phyloP scores from a whole-genome alignment of 345 rosid genomes.

The Lenwebbia sp. region DNA sequence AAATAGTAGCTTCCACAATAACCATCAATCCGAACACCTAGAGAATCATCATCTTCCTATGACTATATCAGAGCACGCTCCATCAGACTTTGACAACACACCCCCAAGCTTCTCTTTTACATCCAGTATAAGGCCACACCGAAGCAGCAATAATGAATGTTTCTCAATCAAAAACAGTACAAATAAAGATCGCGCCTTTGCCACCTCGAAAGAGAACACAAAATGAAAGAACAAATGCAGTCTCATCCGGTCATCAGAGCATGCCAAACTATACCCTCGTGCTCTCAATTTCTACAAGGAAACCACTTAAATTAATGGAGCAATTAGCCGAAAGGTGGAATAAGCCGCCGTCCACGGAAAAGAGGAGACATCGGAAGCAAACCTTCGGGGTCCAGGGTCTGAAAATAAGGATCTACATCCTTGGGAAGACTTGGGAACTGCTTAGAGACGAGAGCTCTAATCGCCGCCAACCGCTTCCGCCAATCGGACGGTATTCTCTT shows the following conservation, averaged over 20 bases:
- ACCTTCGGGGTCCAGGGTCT: conserved; percentile 79
- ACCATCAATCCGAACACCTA: background rate
- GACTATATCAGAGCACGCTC: background rate
- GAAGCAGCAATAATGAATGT: background rate
- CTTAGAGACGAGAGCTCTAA: conserved; percentile 59
- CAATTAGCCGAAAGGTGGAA: accelerated
- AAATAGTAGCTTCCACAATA: background rate
- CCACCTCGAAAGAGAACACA: background rate
- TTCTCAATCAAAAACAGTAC: background rate
- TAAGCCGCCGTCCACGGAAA: background rate
- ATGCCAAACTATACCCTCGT: background rate
- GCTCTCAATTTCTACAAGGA: background rate
- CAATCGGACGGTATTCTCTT: conserved; percentile 88
- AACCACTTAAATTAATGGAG: background rate
- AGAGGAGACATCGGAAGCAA: background rate
- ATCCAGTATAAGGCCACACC: background rate
- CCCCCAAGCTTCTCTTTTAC: background rate
- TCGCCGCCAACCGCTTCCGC: conserved; percentile 64
- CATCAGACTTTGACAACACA: background rate
- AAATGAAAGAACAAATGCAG: background rate
- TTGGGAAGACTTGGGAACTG: conserved; percentile 70
- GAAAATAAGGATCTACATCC: conserved; percentile 72
- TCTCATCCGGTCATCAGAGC: accelerated
- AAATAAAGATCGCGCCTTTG: background rate
- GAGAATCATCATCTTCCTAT: background rate